Base-by-base conservation (phyloP, 148 eudicot genomes). In the Rhododendron griersonianum region DNA sequence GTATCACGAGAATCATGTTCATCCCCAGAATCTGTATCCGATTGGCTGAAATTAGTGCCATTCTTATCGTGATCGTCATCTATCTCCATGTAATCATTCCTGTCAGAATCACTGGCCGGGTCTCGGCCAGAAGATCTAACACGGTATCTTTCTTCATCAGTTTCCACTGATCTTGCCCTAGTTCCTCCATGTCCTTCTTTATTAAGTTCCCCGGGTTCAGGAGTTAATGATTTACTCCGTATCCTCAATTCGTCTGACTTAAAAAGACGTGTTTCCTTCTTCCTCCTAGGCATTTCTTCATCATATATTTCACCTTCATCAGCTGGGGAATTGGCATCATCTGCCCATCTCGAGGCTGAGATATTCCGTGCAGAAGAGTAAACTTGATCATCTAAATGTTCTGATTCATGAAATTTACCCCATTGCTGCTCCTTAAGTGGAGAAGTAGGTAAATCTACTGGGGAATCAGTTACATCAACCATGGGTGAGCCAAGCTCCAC, bases 291-390 rank as follows among this genome's bases (percentile, higher is more conserved):
- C 63, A 75, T 84, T 30, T 85, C 87, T 78, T 85, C 93, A 71
- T 88, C 94, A 51, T 86, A 90, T 41, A 93, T 90, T 37, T 96
- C 95, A 87, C 95, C 95, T 90, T 96, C 98, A 81, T 94, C 98
- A 79, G 89, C 91, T 41, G 99, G 94, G 41, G 98, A 95, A 83
- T 91, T 84, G 59, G 92, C 98, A 92, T 93, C 95, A 88, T 90
- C 96, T 11, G 98, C 99, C 99, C 99, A 97, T 75, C 99, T 88
- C 44, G 99, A 97, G 59, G 99, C 83, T 61, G 92, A 92, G 84
- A 97, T 95, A 86, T 92, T 93, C 86, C 93, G 87, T 18, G 87
- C 18, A 0, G 91, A 87, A 19, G 76, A 78, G 55, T 84, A 75
- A 73, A 87, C 91, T 74, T 73, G n/a, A 47, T 59, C 81, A 51